Base-by-base conservation (phyloP, 441 rosid species). In the Mallotus japonicus region DNA sequence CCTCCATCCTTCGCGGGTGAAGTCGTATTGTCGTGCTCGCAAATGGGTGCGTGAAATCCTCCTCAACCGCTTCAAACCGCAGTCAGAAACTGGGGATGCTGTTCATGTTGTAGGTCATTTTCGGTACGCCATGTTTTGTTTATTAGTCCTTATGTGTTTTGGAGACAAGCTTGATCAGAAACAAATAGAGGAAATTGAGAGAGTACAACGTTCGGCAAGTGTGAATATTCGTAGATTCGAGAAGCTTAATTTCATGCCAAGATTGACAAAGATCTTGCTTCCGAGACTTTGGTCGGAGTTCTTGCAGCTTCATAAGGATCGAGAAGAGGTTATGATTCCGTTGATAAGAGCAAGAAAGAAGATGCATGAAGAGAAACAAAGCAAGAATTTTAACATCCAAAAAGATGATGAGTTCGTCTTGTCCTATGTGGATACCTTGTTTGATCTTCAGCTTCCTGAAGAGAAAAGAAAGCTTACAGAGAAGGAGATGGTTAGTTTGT, bases 391-490 rank as follows among this genome's bases (percentile, higher is more conserved):
- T 20, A 65, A 68, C 22, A 44, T 65, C 5, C 6, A 37, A 62
- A 8, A 37, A 5, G 65, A 57, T 9, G 34, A 16, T 6, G 71
- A 75, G 13, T 10, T 22, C 5, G 67, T 67, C 0, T 28, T 77
- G 6, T 70, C 77, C 6, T 85, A 83, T 44, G 80, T 83, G 2
- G 89, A 85, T 64, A 73, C 87, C 1, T 15, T 87, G 51, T 64
- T 84, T 5, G 76, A 81, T 70, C 15, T 86, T 12, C 19, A 84
- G 15, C 78, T 83, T 32, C 84, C 87, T 0, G 80, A 81, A 0
- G 84, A 81, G 64, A 76, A 78, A 3, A 80, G 90, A 62, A 80
- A 83, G 46, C 85, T 84, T 0, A 54, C 50, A 15, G 85, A 86
- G 49, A 34, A 6, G 0, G 89, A 86, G 51, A 69, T 84, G 0